Base-by-base conservation (phyloP, 768 basidiomycete genomes). In the Exsudoporus frostii region DNA sequence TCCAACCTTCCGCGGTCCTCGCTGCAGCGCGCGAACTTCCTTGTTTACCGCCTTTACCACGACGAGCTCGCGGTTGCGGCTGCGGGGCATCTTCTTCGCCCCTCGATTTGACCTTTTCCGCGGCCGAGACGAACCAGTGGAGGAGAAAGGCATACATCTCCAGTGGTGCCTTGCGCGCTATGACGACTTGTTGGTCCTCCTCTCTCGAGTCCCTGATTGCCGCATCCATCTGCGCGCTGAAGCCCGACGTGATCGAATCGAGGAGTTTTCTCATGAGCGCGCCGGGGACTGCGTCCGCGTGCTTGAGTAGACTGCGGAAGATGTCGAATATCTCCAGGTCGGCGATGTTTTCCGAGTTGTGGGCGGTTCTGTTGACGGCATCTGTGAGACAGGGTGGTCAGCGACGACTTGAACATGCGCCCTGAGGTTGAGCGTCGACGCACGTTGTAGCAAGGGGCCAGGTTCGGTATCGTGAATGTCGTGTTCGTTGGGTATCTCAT, bases 81-180 rank as follows among this genome's bases (percentile, higher is more conserved):
- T 65, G 71, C 3, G 75, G 68, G 13, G 78, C 76, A 19, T 73
- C 76, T 2, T 78, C 75, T 13, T 79, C 79, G 6, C 74, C 75
- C 13, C 76, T 65, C 7, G 73, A 73, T 40, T 86, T 88, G 53
- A 87, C 82, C 59, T 86, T 88, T 70, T 96, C 93, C 1, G 85
- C 88, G 0, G 85, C 85, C 11, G 75, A 72, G 15, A 91, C 88
- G 65, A 95, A 95, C 94, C 94, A 98, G 55, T 86, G 79, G n/a
- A 97, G 71, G 24, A 98, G 74, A 67, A 98, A 98, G 7, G 88
- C 89, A 68, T 92, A 98, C 77, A 90, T 85, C 68, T 98, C 97
- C 54, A 99, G 76, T 0, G 92, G 83, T 4, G 66, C 58, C 67
- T 86, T 90, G 69, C 93, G 92, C 0, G 74, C 63, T 57, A 79